Percentiles rank a stretch among this genome's conserved stretches.
phyloP scores from a whole-genome alignment of 1,139 yeast species.

The Pichia sp. region DNA sequence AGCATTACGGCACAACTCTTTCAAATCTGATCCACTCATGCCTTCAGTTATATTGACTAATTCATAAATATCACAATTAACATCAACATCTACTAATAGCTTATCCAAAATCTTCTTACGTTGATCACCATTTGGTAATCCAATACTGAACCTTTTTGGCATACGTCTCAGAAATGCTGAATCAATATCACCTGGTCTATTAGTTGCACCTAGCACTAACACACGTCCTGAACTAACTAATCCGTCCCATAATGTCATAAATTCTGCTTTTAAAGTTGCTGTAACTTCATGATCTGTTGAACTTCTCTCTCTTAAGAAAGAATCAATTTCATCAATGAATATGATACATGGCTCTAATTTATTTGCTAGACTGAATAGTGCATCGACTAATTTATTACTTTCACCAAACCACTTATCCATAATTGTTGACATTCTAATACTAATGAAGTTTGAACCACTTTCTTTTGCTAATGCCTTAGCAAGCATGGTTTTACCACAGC shows the following conservation, averaged over 20 bases:
- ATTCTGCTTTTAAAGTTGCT: constrained; percentile 90
- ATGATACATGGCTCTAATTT: constrained; percentile 92
- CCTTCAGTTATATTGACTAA: constrained; percentile 67
- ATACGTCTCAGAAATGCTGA: constrained; percentile 85
- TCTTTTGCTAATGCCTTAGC: constrained; percentile 94
- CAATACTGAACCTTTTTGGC: constrained; percentile 84
- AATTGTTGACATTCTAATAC: constrained; percentile 86
- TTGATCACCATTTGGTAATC: constrained; percentile 64
- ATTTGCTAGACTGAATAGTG: constrained; percentile 81
- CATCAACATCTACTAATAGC: constrained; percentile 59
- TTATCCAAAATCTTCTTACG: constrained; percentile 63
- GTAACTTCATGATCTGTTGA: constrained; percentile 93
- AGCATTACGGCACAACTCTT: constrained; percentile 89
- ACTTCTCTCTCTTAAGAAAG: constrained; percentile 81
- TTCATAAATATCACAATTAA: constrained; percentile 53
- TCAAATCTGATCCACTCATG: constrained; percentile 83
- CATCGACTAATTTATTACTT: constrained; percentile 89
- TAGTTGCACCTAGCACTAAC: constrained; percentile 91
- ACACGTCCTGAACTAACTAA: constrained; percentile 70
- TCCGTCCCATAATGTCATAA: constrained; percentile 98
- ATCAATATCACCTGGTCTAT: constrained; percentile 87
- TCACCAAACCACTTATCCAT: constrained; percentile 99
- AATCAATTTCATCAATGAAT: constrained; percentile 94
- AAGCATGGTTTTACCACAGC: constrained; percentile 96
- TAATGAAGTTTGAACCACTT: constrained; percentile 86